Conservation (phyloP, 1,284 basidiomycete species). For the Phaffia rhodozyma region DNA sequence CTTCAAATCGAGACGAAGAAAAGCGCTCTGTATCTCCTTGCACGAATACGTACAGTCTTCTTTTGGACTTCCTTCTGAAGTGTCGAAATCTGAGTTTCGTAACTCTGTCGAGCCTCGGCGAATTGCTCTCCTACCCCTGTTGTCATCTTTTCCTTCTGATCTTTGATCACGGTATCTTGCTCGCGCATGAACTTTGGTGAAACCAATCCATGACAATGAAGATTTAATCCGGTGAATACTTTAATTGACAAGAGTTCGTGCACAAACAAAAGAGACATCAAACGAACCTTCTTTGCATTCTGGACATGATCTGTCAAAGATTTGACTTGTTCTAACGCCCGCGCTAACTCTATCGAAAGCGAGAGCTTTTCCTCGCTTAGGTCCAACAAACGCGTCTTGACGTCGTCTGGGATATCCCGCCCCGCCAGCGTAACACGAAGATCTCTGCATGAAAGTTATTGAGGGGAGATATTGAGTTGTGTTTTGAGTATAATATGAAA, state of each 20-base stretch:
- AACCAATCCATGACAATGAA: neutral
- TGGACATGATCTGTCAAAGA: neutral
- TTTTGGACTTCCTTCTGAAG: conserved; percentile 56
- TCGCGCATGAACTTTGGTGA: conserved; percentile 12
- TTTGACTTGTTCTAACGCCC: conserved; percentile 59
- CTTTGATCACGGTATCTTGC: conserved; percentile 36
- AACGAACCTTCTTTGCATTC: conserved; percentile 60
- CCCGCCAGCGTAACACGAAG: conserved; percentile 58
- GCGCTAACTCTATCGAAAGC: conserved; percentile 59
- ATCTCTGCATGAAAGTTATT: conserved; percentile 41
- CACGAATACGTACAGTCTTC: conserved; percentile 42
- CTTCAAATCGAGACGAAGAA: neutral
- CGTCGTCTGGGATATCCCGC: conserved; percentile 64
- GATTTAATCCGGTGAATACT: conserved; percentile 11
- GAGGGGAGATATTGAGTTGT: too few species aligned
- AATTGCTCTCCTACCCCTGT: conserved; percentile 43
- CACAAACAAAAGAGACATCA: conserved; percentile 18
- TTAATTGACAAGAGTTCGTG: conserved; percentile 19
- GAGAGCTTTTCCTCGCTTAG: conserved; percentile 64
- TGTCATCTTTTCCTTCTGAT: conserved; percentile 49
- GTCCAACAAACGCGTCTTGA: conserved; percentile 59
- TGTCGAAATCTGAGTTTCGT: conserved; percentile 56
- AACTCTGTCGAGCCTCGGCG: conserved; percentile 57
- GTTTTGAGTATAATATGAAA: neutral
- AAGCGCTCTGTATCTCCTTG: conserved; percentile 8